Conservation (phyloP, 148 eudicot genomes). For the Polygonum aviculare region DNA sequence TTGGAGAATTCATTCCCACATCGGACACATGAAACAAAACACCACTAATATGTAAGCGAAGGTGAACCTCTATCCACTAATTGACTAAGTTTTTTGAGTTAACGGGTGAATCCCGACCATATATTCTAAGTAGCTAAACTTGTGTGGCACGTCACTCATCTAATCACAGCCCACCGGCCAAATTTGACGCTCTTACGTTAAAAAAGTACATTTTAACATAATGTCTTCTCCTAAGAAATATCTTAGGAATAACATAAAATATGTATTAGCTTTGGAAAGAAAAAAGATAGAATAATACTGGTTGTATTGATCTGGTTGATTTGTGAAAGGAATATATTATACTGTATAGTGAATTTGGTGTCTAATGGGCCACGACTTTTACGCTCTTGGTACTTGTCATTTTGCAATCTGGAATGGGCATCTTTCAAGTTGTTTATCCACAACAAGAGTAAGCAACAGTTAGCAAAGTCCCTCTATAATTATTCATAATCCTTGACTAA, state of each 20-base stretch:
- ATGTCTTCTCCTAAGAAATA: too few relatives aligned
- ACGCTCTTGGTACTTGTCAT: neutral
- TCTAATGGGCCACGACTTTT: conserved; percentile 1
- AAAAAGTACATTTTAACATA: too few relatives aligned
- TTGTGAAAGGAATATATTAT: neutral
- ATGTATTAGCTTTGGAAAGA: neutral
- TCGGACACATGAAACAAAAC: too few relatives aligned
- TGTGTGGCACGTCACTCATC: too few relatives aligned
- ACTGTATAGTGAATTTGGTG: neutral
- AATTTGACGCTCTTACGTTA: too few relatives aligned
- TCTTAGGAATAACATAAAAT: neutral
- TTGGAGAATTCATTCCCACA: too few relatives aligned
- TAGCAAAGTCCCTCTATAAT: neutral
- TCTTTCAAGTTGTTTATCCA: neutral
- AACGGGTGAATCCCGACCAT: too few relatives aligned
- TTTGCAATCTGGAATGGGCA: neutral
- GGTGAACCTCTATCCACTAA: too few relatives aligned
- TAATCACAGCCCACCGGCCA: too few relatives aligned
- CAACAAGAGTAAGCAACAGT: neutral
- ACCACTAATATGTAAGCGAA: too few relatives aligned
- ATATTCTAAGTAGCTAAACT: too few relatives aligned
- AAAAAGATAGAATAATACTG: neutral
- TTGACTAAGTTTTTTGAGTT: too few relatives aligned
- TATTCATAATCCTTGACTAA: neutral
- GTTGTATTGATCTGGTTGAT: neutral